Percentiles rank a stretch among this genome's conserved stretches.
Conservation (phyloP, 1,284 basidiomycete genomes). For the Pseudomicrostroma phylloplanum region DNA sequence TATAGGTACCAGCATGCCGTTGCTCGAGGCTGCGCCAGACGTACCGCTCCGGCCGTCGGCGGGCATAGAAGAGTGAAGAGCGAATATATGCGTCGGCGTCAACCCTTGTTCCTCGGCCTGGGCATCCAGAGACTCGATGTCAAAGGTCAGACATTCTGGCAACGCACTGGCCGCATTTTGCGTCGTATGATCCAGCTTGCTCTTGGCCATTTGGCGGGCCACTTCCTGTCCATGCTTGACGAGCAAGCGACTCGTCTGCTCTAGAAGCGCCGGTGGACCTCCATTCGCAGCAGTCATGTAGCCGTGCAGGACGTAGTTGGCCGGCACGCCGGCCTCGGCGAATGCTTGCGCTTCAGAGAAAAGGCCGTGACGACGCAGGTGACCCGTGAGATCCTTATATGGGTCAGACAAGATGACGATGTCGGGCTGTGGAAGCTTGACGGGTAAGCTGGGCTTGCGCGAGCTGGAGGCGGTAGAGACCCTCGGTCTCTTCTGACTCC, state of each 20-base stretch:
- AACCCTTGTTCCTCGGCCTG: neutral
- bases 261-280: slow-evolving; percentile 10
- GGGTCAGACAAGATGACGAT: slow-evolving; percentile 13
- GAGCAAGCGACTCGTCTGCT: slow-evolving; percentile 10
- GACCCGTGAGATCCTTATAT: slow-evolving; percentile 11
- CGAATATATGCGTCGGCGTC: slow-evolving; percentile 14
- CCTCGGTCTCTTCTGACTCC: too few species aligned
- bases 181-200: neutral
- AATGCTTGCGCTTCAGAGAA: slow-evolving; percentile 7
- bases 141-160: neutral
- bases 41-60: neutral
- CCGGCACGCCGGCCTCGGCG: slow-evolving; percentile 8
- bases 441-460: slow-evolving; percentile 4
- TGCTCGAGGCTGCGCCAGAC: neutral
- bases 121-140: slow-evolving; percentile 7
- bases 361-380: slow-evolving; percentile 13
- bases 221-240: slow-evolving; percentile 1
- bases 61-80: neutral
- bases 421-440: slow-evolving; percentile 10
- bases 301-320: slow-evolving; percentile 8
- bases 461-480: neutral
- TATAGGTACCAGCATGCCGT: slow-evolving; percentile 14
- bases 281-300: slow-evolving; percentile 9
- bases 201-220: neutral
- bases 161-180: neutral